Conservation (phyloP, 2,329 filamentous ascomycete genomes). For the Phialophora tarda region DNA sequence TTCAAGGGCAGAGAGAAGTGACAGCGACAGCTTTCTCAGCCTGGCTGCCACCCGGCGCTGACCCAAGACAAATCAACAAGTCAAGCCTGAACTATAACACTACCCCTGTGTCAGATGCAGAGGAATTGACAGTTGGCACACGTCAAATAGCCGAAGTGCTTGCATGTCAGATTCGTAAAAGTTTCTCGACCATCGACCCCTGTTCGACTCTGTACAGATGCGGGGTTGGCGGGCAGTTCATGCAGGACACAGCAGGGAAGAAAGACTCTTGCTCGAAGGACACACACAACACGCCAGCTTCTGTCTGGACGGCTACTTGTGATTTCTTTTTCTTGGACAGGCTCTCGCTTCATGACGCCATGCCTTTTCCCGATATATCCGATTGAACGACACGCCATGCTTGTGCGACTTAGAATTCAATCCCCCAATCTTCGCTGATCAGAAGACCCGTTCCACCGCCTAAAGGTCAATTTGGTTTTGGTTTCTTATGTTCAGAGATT, state of each 20-base stretch:
- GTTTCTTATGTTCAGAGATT: background rate
- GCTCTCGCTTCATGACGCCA: background rate
- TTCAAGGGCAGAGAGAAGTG: background rate
- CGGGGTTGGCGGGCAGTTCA: slow-evolving; percentile 20
- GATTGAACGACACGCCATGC: background rate
- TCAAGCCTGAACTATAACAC: background rate
- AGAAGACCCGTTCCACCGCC: background rate
- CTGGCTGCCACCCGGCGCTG: background rate
- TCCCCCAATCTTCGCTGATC: slow-evolving; percentile 1
- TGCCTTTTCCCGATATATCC: background rate
- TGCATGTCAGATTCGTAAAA: slow-evolving; percentile 3
- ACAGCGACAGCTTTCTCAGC: background rate
- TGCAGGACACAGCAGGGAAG: slow-evolving; percentile 5
- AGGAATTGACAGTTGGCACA: slow-evolving; percentile 11
- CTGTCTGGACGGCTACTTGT: slow-evolving; percentile 5
- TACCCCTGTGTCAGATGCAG: slow-evolving; percentile 11
- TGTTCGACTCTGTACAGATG: slow-evolving; percentile 4
- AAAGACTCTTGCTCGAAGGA: background rate
- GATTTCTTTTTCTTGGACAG: background rate
- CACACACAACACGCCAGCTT: background rate
- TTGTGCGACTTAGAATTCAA: background rate
- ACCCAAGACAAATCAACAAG: background rate
- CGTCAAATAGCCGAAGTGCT: slow-evolving; percentile 10
- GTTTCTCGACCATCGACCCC: background rate
- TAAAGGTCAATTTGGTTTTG: background rate